Percentiles rank a stretch among this genome's conserved stretches.
phyloP scores from a whole-genome alignment of 2,329 filamentous ascomycete species.

The Paraphoma sp. region DNA sequence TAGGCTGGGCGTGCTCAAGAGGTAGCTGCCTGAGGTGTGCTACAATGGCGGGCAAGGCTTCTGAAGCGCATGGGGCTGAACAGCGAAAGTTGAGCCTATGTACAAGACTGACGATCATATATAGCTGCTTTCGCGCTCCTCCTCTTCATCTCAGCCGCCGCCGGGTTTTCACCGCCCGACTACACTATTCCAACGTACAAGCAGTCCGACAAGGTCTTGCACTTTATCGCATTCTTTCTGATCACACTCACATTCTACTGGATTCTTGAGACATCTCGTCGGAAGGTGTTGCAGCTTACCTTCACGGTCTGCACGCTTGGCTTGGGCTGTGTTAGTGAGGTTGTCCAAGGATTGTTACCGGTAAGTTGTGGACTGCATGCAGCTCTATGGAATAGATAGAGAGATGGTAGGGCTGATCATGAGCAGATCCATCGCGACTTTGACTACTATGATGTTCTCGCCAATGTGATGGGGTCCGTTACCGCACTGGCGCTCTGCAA shows the following conservation, averaged over 20 bases:
- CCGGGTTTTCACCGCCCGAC: slow-evolving; percentile 68
- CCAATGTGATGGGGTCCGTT: slow-evolving; percentile 83
- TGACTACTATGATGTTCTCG: slow-evolving; percentile 84
- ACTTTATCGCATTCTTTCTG: slow-evolving; percentile 86
- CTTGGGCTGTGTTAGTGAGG: slow-evolving; percentile 76
- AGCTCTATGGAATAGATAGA: too few relatives aligned
- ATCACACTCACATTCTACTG: slow-evolving; percentile 93
- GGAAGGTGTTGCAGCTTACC: slow-evolving; percentile 84
- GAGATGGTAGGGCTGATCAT: background rate
- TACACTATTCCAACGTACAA: slow-evolving; percentile 68
- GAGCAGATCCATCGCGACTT: slow-evolving; percentile 59
- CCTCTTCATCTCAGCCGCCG: slow-evolving; percentile 69
- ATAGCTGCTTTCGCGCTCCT: slow-evolving; percentile 63
- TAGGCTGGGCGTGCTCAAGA: background rate
- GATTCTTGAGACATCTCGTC: slow-evolving; percentile 89
- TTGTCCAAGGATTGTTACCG: slow-evolving; percentile 75
- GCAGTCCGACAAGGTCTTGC: slow-evolving; percentile 81
- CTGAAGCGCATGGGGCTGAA: background rate
- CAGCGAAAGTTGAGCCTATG: background rate
- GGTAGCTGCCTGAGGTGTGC: slow-evolving; percentile 15
- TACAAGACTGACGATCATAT: background rate
- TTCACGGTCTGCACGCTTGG: slow-evolving; percentile 77
- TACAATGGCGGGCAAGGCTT: background rate
- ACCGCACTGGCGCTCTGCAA: slow-evolving; percentile 75
- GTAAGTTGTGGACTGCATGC: slow-evolving; percentile 31